Evolutionary conservation across 805 yeast species (phyloP).

Genomic region (Saccharomycopsis capsularis): DNA sequence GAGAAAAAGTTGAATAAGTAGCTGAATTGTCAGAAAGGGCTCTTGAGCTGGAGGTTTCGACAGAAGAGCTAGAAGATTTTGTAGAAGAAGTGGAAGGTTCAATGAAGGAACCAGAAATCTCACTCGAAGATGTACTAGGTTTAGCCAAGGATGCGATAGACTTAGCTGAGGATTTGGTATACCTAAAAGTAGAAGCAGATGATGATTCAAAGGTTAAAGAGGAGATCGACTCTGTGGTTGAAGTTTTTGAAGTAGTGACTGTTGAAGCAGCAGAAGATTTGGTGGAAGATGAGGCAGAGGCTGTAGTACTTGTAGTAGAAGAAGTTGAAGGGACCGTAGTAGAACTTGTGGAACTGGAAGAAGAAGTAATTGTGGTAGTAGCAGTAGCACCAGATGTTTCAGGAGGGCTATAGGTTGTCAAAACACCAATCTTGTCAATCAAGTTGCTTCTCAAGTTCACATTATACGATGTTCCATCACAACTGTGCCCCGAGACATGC

Average conservation of each 20-base stretch:
- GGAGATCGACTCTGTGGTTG: background rate
- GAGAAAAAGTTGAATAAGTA: too few relatives aligned
- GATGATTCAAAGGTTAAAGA: background rate
- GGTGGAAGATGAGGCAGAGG: background rate
- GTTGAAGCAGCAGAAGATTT: background rate
- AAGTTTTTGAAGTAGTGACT: background rate
- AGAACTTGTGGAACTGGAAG: slow-evolving; percentile 3
- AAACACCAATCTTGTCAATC: background rate
- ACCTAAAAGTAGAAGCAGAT: too few relatives aligned
- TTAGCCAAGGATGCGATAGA: too few relatives aligned
- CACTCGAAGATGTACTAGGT: too few relatives aligned
- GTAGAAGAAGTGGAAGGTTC: slow-evolving; percentile 33
- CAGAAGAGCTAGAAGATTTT: slow-evolving; percentile 1
- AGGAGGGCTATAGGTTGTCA: slow-evolving; percentile 5
- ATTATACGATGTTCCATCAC: background rate
- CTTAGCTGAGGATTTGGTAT: too few relatives aligned
- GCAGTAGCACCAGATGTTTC: slow-evolving; percentile 4
- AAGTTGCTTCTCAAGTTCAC: slow-evolving; percentile 10
- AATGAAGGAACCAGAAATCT: slow-evolving; percentile 35
- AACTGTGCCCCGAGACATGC: slow-evolving; percentile 4
- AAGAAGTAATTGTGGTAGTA: slow-evolving; percentile 3
- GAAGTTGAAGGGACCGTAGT: slow-evolving; percentile 23
- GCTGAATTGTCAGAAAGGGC: too few relatives aligned
- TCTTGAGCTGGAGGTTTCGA: background rate
- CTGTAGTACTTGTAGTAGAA: slow-evolving; percentile 25